Base-by-base conservation (phyloP, 371 early-diverging fungal species). In the Blakeslea trispora region DNA sequence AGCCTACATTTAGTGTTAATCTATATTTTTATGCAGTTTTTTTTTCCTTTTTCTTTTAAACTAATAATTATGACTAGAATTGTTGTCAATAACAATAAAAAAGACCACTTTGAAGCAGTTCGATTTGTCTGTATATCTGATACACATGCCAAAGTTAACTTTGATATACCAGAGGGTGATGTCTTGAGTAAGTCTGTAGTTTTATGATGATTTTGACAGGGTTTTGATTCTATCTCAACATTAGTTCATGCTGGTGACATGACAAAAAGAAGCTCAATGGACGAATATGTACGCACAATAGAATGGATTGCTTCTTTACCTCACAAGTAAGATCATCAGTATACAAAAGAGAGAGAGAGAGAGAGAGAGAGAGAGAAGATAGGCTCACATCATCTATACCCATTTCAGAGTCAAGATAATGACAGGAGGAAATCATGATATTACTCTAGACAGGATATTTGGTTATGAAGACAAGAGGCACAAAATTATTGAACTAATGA, bases 401-500 rank as follows among this genome's bases (percentile, higher is more conserved):
- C n/a, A n/a, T 11, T 44, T 43, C 41, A 80, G 81, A 45, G 17
- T 76, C 23, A 84, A 84, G 46, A 67, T 84, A 9, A 63, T 82
- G 11, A 69, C 74, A 47, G 84, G 68, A 0, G 84, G 84, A 1
- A 84, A 84, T 39, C 84, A 84, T 45, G 84, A 84, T 34, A 59
- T 70, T 32, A 53, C 61, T 7, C 44, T 79, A 4, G 80, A 79
- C 34, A 41, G 34, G 1, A 6, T 1, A 3, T 71, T 66, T 45
- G 64, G 58, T 0, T 59, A 41, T 46, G 42, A 45, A 0, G 28
- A 45, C 22, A 18, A 70, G 35, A 64, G 63, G 21, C 56, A 66
- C 31, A 17, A 41, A 10, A 46, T 79, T 1, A 35, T 75, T 14
- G 42, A 52, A 1, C 24, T 50, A 17, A 61, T 71, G 48, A 49